Evolutionary conservation across 2,329 filamentous ascomycete genomes (phyloP), one percentile per base, ranked within the genome.

Genomic region (Madurella mycetomatis): DNA sequence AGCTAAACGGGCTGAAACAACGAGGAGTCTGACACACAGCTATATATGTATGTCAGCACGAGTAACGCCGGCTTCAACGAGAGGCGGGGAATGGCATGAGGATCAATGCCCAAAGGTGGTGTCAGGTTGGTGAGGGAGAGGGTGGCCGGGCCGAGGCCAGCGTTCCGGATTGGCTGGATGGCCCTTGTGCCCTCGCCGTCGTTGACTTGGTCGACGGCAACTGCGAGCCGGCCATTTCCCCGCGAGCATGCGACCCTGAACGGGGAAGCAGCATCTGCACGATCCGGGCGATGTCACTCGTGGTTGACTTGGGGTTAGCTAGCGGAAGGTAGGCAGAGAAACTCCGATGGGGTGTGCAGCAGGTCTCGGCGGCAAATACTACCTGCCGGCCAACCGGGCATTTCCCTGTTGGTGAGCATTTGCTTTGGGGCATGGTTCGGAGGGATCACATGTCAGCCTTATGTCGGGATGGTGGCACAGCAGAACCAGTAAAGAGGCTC

Each of bases 321-420:
- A 37, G 13, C 13, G 2, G 13, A 37, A 37, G 34, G 11, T 9
- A 12, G 34, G 9, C 34, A 15, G 34, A 46, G 17, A 19, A 53
- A 47, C 54, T 58, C 53, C 56, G 51, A 55, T 51, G 54, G 39
- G 46, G 45, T 11, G 39, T 46, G 49, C 31, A 34, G 32, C 17
- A 31, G 37, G 17, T 39, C 32, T 45, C 34, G 32, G 41, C 43
- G 39, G 19, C 43, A 8, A 43, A 16, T 31, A 37, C 13, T 9
- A 37, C 34, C 34, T 11, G 9, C 25, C 17, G 41, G 40, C 41
- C 25, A 44, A 19, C 48, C 40, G 17, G 32, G 18, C 12, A n/a
- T 12, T 32, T 41, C 5, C 17, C 9, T 41, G 37, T 11, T 31
- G 13, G 25, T 7, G 25, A 25, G 25, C n/a, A n/a, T n/a, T n/a